Percentiles rank a stretch among this genome's conserved stretches.
These are phyloP conservation scores for Eucalyptus dawsonii DNA, from an alignment of 345 rosid species.

Conservation along the genomic window DNA sequence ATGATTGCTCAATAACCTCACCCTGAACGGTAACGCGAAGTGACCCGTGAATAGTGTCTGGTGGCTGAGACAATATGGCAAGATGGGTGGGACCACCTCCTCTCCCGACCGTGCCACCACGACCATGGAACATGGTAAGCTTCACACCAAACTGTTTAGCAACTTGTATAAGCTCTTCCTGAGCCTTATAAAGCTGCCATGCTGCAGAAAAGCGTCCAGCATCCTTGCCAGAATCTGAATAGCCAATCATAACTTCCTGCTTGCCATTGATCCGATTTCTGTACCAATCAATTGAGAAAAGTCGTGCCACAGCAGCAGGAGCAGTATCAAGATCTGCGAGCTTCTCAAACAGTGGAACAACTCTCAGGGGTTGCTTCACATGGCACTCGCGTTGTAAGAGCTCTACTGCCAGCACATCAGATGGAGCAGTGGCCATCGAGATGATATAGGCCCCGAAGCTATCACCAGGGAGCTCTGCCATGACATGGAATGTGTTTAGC, in stretches of 20 bases:
- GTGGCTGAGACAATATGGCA: conserved; percentile 99
- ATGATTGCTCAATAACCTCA: conserved; percentile 93
- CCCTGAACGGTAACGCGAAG: conserved; percentile 95
- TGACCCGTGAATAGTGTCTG: conserved; percentile 91
- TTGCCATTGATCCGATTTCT: conserved; percentile 79
- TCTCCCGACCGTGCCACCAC: conserved; percentile 99
- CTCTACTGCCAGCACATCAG: conserved; percentile 97
- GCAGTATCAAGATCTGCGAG: conserved; percentile 97
- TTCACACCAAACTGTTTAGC: conserved; percentile 79
- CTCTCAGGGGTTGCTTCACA: conserved; percentile 81
- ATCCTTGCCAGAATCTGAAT: conserved; percentile 97
- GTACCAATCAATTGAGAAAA: conserved; percentile 93
- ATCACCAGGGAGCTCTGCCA: conserved; percentile 84
- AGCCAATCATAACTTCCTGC: conserved; percentile 99
- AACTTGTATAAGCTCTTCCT: conserved; percentile 90
- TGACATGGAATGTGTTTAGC: conserved; percentile 68
- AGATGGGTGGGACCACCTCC: conserved; percentile 99
- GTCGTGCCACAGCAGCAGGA: conserved; percentile 87
- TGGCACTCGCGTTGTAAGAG: conserved; percentile 94
- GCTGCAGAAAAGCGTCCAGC: conserved; percentile 97
- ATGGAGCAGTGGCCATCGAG: conserved; percentile 96
- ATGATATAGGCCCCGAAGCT: conserved; percentile 92
- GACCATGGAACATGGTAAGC: conserved; percentile 98
- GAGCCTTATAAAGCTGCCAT: conserved; percentile 97
- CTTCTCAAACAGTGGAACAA: conserved; percentile 97